Evolutionary conservation across 2,329 filamentous ascomycete species (phyloP).

Genomic region (Akanthomyces muscarius): DNA sequence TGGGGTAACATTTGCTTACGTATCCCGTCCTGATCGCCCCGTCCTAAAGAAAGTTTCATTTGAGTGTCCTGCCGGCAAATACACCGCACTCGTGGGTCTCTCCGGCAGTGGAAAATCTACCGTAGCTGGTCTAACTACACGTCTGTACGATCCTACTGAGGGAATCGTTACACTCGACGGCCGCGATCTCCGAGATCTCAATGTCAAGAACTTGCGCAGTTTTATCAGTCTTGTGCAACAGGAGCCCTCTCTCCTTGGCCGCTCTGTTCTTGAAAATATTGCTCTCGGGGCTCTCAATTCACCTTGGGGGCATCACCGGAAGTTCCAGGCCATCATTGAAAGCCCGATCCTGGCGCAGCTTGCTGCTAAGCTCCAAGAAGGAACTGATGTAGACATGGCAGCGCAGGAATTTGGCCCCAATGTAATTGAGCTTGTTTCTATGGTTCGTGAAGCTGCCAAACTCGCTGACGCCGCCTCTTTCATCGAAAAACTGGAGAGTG

Average conservation of each 20-base stretch:
- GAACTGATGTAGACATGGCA: constrained; percentile 42
- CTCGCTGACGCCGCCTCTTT: constrained; percentile 58
- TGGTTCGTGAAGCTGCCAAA: constrained; percentile 48
- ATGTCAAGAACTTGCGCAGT: constrained; percentile 41
- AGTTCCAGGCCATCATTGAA: constrained; percentile 44
- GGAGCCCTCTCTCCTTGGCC: constrained; percentile 41
- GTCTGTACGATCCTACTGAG: constrained; percentile 53
- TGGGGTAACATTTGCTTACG: constrained; percentile 43
- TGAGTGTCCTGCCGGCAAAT: constrained; percentile 44
- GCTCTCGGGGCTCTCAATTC: constrained; percentile 47
- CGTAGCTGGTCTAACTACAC: constrained; percentile 49
- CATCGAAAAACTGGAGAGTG: constrained; percentile 50
- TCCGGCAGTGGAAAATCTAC: constrained; percentile 58
- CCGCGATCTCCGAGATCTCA: constrained; percentile 43
- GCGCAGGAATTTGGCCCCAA: constrained; percentile 41
- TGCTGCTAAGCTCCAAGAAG: constrained; percentile 47
- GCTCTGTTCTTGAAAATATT: constrained; percentile 49
- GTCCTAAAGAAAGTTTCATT: constrained; percentile 44
- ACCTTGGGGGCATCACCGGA: constrained; percentile 34
- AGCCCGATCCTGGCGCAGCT: constrained; percentile 47
- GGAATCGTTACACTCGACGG: constrained; percentile 47
- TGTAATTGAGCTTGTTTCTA: constrained; percentile 47
- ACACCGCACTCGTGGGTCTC: constrained; percentile 55
- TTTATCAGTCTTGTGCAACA: constrained; percentile 44
- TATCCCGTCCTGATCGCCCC: constrained; percentile 38